Base-by-base conservation (phyloP, 2,329 filamentous ascomycete genomes). In the Myotisia sp. region DNA sequence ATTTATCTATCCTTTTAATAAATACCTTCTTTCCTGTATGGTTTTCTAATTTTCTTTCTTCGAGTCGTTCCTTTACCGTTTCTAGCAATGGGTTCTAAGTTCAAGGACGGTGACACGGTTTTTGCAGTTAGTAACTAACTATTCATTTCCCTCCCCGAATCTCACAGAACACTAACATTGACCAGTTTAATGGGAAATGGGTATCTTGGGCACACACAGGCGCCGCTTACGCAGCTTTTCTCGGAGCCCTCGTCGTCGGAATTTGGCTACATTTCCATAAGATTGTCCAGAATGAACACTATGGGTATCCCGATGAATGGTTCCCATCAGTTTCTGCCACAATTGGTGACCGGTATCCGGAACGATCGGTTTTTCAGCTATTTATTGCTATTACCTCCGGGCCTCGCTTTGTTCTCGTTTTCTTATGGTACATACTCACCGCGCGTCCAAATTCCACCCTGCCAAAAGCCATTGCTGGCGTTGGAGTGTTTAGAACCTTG, bases 311-410 rank as follows among this genome's bases (percentile, higher is more conserved):
- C 2, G 68, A 92, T 46, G 86, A 94, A 66, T 94, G 86, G 86
- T 93, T 93, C 52, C 86, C 86, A 38, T 93, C 86, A 27, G 86
- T 94, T 14, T 94, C 87, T 19, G 79, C 90, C 26, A 95, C 90
- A 22, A 98, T 98, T 61, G 90, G 90, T 55, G 90, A 98, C 59
- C 76, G 86, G 45, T 95, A 94, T 52, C 90, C 90, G 3, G 90
- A 98, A 61, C 79, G 90, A 40, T 92, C 90, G 10, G 79, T 95
- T 50, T 98, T 98, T 58, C 87, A 92, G 73, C 59, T 98, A 45
- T 94, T 95, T 55, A 98, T 98, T 54, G 87, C 87, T 40, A 76
- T 98, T 41, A 94, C 87, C 21, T 94, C 90, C 28, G 84, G 86
- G 38, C 87, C 90, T 51, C 76, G 90, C 41, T 93, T 98, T 58